Conservation (phyloP, 2,329 filamentous ascomycete species). For the Metarhizium sp. region DNA sequence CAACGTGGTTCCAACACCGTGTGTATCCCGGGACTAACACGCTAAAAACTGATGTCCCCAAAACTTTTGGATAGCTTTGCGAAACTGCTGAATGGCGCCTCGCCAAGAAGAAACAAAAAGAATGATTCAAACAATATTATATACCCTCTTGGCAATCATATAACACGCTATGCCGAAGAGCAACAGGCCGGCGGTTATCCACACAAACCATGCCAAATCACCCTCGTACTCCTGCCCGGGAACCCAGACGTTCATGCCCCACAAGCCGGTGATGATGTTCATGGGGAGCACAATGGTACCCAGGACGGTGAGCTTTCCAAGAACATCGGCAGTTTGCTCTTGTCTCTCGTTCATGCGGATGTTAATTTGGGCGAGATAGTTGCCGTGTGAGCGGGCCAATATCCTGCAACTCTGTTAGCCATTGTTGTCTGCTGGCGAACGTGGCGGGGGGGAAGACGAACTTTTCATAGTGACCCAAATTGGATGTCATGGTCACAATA, state of each 20-base stretch:
- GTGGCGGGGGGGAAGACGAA: conserved; percentile 33
- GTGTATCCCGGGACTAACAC: background rate
- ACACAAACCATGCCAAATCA: conserved; percentile 67
- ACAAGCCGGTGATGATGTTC: conserved; percentile 98
- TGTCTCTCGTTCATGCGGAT: conserved; percentile 98
- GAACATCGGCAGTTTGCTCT: conserved; percentile 88
- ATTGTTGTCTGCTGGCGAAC: conserved; percentile 1
- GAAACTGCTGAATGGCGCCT: no score
- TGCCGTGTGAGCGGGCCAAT: conserved; percentile 81
- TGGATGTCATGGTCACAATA: conserved; percentile 97
- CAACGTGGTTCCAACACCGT: background rate
- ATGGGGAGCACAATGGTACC: conserved; percentile 96
- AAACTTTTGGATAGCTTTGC: no score
- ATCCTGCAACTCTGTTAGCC: conserved; percentile 40
- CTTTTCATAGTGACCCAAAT: conserved; percentile 94
- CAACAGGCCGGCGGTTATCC: conserved; percentile 64
- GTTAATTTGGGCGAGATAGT: conserved; percentile 99
- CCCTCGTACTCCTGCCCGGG: conserved; percentile 79
- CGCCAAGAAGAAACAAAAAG: no score
- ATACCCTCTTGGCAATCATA: conserved; percentile 73
- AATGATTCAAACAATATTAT: conserved; percentile 56
- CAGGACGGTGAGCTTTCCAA: conserved; percentile 89
- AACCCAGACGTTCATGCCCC: conserved; percentile 98
- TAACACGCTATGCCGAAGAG: conserved; percentile 75
- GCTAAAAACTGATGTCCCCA: background rate